Evolutionary conservation across 1,284 basidiomycete species (phyloP), one percentile per base, ranked within the genome.

Genomic region (Boletellus deceptivus): DNA sequence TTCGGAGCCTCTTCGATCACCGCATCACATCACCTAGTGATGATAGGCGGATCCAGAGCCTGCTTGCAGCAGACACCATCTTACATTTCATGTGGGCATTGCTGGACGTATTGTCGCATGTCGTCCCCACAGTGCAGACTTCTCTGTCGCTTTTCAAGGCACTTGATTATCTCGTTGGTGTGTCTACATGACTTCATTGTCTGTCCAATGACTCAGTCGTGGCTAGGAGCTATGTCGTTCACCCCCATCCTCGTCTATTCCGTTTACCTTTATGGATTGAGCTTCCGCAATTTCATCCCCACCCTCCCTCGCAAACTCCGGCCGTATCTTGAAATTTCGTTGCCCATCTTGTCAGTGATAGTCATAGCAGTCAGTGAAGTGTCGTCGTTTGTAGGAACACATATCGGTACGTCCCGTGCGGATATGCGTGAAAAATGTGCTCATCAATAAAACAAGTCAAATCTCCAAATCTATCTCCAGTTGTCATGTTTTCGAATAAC

Each of bases 21-120:
- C 10, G 6, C 3, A 4, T 46, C 35, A 9, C 31, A 10, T 54
- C 37, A 55, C 50, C 44, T 29, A 11, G 16, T 16, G 18, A 17
- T 20, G 31, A 44, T 17, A 64, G 42, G 57, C 82, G 83, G 61
- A 73, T 71, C 54, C 79, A 84, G 53, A 72, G 81, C 48, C 68
- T 87, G 35, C 72, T 91, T 39, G 75, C 75, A 34, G 73, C 74
- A 25, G 88, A 91, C 62, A 77, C 82, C 57, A 76, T 79, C 63
- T 60, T 77, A 36, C 85, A 83, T 69, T 77, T 86, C 57, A 47
- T 73, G 48, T 74, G 89, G 41, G 74, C 79, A 35, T 56, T 86
- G 38, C 59, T 86, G 50, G 85, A 89, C 59, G 68, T 84, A 59
- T 64, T 88, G 42, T 75, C 79, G 36, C 80, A 83, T 58, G 62